Evolutionary conservation across 1,284 basidiomycete genomes (phyloP).

Genomic region (Cryptococcus depauperatus): DNA sequence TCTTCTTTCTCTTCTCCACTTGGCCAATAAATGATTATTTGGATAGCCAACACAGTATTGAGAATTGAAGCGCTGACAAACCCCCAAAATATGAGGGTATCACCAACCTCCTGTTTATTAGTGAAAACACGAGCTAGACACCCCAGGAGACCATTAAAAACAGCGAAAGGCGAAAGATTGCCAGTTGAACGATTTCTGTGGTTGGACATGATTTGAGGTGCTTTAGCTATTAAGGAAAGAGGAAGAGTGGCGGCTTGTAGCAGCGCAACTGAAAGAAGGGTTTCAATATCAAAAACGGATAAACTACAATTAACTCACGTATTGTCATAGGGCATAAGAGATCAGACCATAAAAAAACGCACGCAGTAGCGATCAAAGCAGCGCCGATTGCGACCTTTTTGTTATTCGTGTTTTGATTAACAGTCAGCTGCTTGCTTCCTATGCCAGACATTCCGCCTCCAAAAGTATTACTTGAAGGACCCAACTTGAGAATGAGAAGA

Average conservation of each 20-base stretch:
- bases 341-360: conserved; percentile 49
- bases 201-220: conserved; percentile 79
- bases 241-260: conserved; percentile 74
- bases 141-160: conserved; percentile 66
- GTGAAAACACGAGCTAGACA: conserved; percentile 85
- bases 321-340: conserved; percentile 32
- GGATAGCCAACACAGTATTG: conserved; percentile 68
- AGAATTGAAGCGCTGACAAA: conserved; percentile 70
- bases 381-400: conserved; percentile 42
- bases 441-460: too few species aligned
- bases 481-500: conserved; percentile 62
- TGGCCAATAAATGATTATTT: conserved; percentile 77
- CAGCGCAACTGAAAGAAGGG: conserved; percentile 45
- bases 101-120: conserved; percentile 74
- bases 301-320: conserved; percentile 22
- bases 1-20: conserved; percentile 40
- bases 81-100: conserved; percentile 65
- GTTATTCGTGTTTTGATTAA: conserved; percentile 7
- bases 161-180: conserved; percentile 80
- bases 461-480: conserved; percentile 12
- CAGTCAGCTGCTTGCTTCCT: conserved; percentile 2
- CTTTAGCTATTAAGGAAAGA: conserved; percentile 72
- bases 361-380: conserved; percentile 45
- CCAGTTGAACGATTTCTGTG: conserved; percentile 66
- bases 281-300: background rate